A percentile compares a stretch with the other conserved stretches of the same genome.
phyloP scores from a whole-genome alignment of 2,329 filamentous ascomycete genomes.

The Leptodontidium sp. region DNA sequence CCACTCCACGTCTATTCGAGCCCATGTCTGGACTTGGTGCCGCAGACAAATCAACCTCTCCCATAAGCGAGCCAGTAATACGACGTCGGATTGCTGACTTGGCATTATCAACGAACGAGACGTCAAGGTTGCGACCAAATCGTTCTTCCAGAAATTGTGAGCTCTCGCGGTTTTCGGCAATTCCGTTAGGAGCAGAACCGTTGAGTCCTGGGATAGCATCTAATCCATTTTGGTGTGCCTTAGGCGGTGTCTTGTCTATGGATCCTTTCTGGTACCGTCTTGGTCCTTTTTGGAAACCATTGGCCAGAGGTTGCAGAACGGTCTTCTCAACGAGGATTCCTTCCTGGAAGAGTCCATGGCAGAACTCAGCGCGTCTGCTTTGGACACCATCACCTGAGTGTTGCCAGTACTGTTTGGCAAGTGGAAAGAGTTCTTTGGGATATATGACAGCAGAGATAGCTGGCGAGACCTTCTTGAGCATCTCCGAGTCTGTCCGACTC shows the following conservation, averaged over 20 bases:
- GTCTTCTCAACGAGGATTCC: conserved; percentile 65
- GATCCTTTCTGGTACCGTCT: conserved; percentile 77
- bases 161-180: conserved; percentile 64
- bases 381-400: conserved; percentile 93
- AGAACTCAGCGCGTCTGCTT: conserved; percentile 91
- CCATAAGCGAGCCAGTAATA: conserved; percentile 85
- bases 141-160: conserved; percentile 89
- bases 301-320: conserved; percentile 40
- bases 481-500: conserved; percentile 58
- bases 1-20: conserved; percentile 61
- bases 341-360: conserved; percentile 76
- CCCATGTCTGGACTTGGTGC: conserved; percentile 59
- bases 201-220: conserved; percentile 9
- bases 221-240: conserved; percentile 30
- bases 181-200: conserved; percentile 20
- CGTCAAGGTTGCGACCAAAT: conserved; percentile 88
- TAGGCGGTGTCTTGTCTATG: conserved; percentile 51
- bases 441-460: conserved; percentile 77
- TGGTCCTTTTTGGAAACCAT: conserved; percentile 62
- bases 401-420: conserved; percentile 97
- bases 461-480: conserved; percentile 63
- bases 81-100: conserved; percentile 85
- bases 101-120: conserved; percentile 80
- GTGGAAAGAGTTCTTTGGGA: conserved; percentile 68
- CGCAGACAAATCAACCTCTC: conserved; percentile 71